A percentile compares a stretch with the other conserved stretches of the same genome.
These are phyloP conservation scores for Debaryomyces coudertii DNA, from an alignment of 1,139 yeast species.

Conservation along the genomic window DNA sequence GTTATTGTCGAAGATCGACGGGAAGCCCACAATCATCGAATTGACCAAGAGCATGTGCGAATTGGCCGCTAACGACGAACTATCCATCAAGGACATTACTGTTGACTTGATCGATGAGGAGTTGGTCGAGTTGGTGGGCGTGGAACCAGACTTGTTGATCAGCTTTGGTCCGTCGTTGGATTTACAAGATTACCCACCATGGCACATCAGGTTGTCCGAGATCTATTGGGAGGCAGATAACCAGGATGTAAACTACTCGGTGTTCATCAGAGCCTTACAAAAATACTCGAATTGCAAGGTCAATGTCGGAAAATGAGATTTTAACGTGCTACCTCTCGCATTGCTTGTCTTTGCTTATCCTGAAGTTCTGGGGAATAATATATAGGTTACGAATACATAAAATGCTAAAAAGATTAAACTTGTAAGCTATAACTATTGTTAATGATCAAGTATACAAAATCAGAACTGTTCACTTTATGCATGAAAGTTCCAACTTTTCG, in stretches of 20 bases:
- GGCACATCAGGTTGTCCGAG: conserved; percentile 93
- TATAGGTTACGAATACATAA: background rate
- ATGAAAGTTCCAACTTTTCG: background rate
- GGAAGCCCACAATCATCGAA: conserved; percentile 87
- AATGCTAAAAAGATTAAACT: too few relatives aligned
- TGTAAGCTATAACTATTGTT: too few relatives aligned
- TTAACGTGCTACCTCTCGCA: background rate
- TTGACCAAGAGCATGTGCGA: conserved; percentile 86
- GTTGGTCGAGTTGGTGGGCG: conserved; percentile 73
- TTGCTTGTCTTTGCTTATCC: conserved; percentile 1
- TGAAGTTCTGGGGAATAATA: background rate
- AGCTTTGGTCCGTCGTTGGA: conserved; percentile 85
- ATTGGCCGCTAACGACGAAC: conserved; percentile 62
- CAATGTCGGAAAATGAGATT: conserved; percentile 72
- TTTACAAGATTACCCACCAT: conserved; percentile 95
- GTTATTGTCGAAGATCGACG: conserved; percentile 76
- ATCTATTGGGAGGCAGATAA: conserved; percentile 90
- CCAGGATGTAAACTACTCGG: conserved; percentile 77
- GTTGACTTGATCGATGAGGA: conserved; percentile 77
- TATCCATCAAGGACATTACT: conserved; percentile 69
- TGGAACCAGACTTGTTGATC: conserved; percentile 86
- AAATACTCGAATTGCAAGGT: conserved; percentile 79
- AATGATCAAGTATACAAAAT: too few relatives aligned
- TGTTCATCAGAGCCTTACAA: conserved; percentile 81
- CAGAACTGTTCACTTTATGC: too few relatives aligned